phyloP scores from a whole-genome alignment of 108 stramenopile species.

The Fistulifera pelliculosa region DNA sequence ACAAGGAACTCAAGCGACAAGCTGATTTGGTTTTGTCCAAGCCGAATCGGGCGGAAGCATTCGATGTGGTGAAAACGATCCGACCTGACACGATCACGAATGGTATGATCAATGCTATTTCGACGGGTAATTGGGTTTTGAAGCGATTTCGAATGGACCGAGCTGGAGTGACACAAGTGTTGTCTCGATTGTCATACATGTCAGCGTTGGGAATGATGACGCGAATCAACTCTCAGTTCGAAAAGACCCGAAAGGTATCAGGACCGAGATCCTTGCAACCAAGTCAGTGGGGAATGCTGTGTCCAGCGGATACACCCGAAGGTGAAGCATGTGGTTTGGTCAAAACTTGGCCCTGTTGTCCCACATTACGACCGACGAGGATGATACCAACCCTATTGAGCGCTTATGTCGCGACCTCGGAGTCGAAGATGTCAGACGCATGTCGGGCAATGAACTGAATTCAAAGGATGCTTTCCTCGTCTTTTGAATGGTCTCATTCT shows the following conservation, averaged over 20 bases:
- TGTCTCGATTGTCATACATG: conserved; percentile 88
- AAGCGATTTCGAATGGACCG: conserved; percentile 99
- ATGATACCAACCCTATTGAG: conserved; percentile 79
- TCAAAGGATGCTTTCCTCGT: conserved; percentile 77
- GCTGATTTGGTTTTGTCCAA: conserved; percentile 93
- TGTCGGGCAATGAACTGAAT: conserved; percentile 90
- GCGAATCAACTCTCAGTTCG: conserved; percentile 94
- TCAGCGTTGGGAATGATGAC: conserved; percentile 98
- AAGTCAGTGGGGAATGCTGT: conserved; percentile 99
- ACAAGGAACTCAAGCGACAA: conserved; percentile 88
- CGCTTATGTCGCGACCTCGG: conserved; percentile 91
- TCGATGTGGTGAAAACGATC: conserved; percentile 90
- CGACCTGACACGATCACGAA: conserved; percentile 91
- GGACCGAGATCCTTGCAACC: conserved; percentile 96
- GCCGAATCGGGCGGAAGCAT: conserved; percentile 88
- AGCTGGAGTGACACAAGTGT: conserved; percentile 96
- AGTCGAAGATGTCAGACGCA: conserved; percentile 87
- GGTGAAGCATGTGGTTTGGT: conserved; percentile 97
- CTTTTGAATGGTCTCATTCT: conserved; percentile 94
- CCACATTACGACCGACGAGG: conserved; percentile 92
- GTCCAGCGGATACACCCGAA: conserved; percentile 93
- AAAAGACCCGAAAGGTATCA: conserved; percentile 95
- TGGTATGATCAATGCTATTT: conserved; percentile 93
- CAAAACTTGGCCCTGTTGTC: conserved; percentile 94
- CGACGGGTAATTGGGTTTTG: conserved; percentile 97